Conservation (phyloP, 352 stramenopile genomes). For the Aphanomyces stellatus region DNA sequence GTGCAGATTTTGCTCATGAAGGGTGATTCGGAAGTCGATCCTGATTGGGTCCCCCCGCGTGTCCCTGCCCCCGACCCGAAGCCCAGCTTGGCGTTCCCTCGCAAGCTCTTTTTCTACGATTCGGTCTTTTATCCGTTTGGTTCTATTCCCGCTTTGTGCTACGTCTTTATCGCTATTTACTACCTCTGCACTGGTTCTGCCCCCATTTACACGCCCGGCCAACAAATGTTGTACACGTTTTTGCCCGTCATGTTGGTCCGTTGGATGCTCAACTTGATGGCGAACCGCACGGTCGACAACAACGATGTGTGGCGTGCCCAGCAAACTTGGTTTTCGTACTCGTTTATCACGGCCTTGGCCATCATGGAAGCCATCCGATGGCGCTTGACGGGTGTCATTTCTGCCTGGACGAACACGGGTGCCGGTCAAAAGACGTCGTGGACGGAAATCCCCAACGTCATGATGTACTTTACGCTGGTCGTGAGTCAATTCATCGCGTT, state of each 20-base stretch:
- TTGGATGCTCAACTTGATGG: constrained; percentile 21
- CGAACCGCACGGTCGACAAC: constrained; percentile 17
- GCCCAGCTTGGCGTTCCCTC: constrained; percentile 11
- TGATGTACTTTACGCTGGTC: constrained; percentile 14
- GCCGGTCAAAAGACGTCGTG: constrained; percentile 21
- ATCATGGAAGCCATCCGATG: constrained; percentile 13
- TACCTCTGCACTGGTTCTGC: constrained; percentile 16
- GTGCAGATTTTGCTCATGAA: constrained; percentile 21
- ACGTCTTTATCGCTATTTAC: constrained; percentile 20
- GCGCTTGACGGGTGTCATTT: constrained; percentile 8
- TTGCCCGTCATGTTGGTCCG: constrained; percentile 15
- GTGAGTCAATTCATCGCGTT: constrained; percentile 12
- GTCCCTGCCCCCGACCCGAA: constrained; percentile 18
- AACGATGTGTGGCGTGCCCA: constrained; percentile 21
- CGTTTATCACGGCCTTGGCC: constrained; percentile 15
- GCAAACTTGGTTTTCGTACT: constrained; percentile 21
- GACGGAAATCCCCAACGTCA: constrained; percentile 20
- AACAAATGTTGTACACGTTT: constrained; percentile 16
- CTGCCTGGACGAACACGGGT: constrained; percentile 17
- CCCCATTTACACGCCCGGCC: constrained; percentile 17
- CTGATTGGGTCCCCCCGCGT: constrained; percentile 15
- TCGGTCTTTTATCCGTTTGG: constrained; percentile 21
- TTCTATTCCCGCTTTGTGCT: constrained; percentile 21
- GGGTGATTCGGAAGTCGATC: constrained; percentile 19
- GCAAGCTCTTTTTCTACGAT: constrained; percentile 20